These are phyloP conservation scores for Stachybotrys echinatus DNA, from an alignment of 2,329 filamentous ascomycete genomes.

Conservation along the genomic window DNA sequence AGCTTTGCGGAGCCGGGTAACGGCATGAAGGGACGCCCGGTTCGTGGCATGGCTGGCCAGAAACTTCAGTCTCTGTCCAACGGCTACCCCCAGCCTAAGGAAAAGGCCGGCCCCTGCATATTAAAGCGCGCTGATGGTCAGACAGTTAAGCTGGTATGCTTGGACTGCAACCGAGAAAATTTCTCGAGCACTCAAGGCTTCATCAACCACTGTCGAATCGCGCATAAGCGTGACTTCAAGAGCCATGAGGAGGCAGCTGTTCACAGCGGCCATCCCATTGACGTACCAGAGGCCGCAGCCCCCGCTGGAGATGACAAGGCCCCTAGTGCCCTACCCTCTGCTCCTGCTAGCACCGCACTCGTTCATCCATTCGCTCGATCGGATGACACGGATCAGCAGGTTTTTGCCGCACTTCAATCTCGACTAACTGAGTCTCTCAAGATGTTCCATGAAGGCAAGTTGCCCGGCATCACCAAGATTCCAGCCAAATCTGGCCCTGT, in stretches of 20 bases:
- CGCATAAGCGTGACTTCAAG: conserved; percentile 88
- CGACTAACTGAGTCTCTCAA: conserved; percentile 51
- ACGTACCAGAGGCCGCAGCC: conserved; percentile 28
- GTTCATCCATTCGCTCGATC: conserved; percentile 29
- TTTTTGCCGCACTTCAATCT: conserved; percentile 42
- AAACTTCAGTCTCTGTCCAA: conserved; percentile 65
- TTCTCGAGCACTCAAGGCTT: conserved; percentile 98
- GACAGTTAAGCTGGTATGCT: conserved; percentile 84
- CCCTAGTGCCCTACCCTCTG: conserved; percentile 6
- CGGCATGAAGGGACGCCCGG: conserved; percentile 43
- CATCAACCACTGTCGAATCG: conserved; percentile 97
- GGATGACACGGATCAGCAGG: conserved; percentile 49
- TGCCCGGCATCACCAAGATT: conserved; percentile 42
- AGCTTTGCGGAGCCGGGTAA: conserved; percentile 45
- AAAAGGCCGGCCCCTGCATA: conserved; percentile 76
- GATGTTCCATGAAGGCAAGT: conserved; percentile 45
- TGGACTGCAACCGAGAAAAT: conserved; percentile 82
- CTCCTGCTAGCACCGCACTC: conserved; percentile 9
- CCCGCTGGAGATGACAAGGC: conserved; percentile 17
- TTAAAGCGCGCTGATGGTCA: conserved; percentile 81
- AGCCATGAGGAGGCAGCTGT: conserved; percentile 92
- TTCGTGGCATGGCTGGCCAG: conserved; percentile 47
- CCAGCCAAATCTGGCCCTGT: conserved; percentile 23
- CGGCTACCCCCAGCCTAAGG: conserved; percentile 69
- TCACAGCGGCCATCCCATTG: conserved; percentile 78